Evolutionary conservation across 805 yeast species (phyloP).

Genomic region (Nakazawaea holstii): DNA sequence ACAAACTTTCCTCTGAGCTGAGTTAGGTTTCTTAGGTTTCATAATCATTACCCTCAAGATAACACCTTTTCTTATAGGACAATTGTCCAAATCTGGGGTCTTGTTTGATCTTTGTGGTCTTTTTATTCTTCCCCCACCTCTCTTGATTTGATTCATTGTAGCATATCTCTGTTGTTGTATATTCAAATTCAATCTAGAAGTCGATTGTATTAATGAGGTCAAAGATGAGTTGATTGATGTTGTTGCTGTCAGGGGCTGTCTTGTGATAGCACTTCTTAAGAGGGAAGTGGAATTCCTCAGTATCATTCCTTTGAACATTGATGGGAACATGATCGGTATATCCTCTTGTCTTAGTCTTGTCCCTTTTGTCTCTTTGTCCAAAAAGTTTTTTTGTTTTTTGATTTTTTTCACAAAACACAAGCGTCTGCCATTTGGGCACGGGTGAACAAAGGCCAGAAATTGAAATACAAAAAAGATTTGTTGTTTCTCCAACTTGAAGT

Average conservation of each 20-base stretch:
- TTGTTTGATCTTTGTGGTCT: constrained; percentile 38
- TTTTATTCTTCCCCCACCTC: constrained; percentile 47
- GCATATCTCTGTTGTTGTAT: constrained; percentile 46
- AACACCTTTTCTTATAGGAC: constrained; percentile 91
- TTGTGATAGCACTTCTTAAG: background rate
- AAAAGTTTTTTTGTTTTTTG: background rate
- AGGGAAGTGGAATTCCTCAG: background rate
- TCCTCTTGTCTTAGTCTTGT: background rate
- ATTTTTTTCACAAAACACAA: background rate
- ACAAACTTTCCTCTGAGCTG: constrained; percentile 95
- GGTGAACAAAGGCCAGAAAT: background rate
- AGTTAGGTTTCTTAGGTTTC: constrained; percentile 97
- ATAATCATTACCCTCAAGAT: constrained; percentile 89
- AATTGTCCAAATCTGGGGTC: constrained; percentile 77
- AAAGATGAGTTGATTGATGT: background rate
- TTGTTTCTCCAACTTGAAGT: no score
- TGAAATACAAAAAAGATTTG: no score
- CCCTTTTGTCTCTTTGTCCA: background rate
- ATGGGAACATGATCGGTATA: constrained; percentile 9
- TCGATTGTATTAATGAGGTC: constrained; percentile 6
- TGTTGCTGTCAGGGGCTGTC: background rate
- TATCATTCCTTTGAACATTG: constrained; percentile 16
- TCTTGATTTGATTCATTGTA: constrained; percentile 71
- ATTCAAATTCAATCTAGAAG: constrained; percentile 4
- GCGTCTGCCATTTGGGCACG: background rate